Base-by-base conservation (phyloP, 2,329 filamentous ascomycete genomes). In the Didymella lethalis region DNA sequence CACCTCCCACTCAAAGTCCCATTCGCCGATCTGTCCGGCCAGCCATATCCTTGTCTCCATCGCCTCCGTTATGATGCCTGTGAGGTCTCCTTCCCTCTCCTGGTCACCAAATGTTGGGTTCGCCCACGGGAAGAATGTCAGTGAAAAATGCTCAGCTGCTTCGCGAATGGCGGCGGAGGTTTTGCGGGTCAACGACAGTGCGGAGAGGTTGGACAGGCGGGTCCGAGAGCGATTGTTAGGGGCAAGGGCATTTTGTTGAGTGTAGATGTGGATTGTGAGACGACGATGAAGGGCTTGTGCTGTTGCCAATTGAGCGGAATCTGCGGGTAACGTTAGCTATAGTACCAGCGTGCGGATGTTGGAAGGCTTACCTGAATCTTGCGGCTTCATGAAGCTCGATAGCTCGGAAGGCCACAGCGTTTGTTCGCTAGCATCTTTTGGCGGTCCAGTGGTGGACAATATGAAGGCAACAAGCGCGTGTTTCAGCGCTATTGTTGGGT, bases 81-180 rank as follows among this genome's bases (percentile, higher is more conserved):
- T 60, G 1, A 76, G 64, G 43, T 73, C 65, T 10, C 70, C 66
- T 7, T 76, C 74, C 34, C 66, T 68, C 8, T 73, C 72, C 26
- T 66, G 62, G 34, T 76, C 74, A 11, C 54, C 52, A 11, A 61
- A 62, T 2, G 52, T 44, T 2, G 74, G 74, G 48, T 74, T 70
- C 5, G 71, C 70, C 74, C 74, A 76, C 1, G 73, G 71, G 47
- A 76, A 76, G 61, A 76, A 76, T 0, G 71, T 70, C 5, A 76
- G 64, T 4, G 67, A 64, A 59, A 76, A 76, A 56, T 73, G 69
- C 48, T 74, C 71, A 1, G 74, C 73, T n/a, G 72, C 71, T 66
- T 75, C 71, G 34, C 67, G 68, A 10, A 71, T 67, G n/a, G 65
- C 61, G 11, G 69, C 67, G 54, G 31, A 58, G 26, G 25, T 58